Conservation (phyloP, 2,329 filamentous ascomycete genomes). For the Clarireedia hainanense region DNA sequence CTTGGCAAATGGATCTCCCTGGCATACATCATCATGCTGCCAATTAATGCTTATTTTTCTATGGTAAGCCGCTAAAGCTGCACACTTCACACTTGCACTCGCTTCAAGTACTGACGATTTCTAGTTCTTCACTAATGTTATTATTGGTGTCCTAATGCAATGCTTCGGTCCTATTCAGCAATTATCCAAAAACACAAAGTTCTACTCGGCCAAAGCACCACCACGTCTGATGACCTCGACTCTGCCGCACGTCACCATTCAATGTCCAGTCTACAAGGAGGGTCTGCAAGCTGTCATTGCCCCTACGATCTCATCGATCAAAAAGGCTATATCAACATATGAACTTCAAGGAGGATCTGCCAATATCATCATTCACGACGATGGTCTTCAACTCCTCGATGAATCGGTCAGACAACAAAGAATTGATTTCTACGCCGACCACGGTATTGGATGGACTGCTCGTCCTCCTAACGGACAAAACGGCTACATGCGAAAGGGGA, state of each 20-base stretch:
- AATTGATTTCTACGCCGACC: constrained; percentile 61
- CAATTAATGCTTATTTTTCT: constrained; percentile 72
- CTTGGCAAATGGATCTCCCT: constrained; percentile 57
- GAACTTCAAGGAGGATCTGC: constrained; percentile 70
- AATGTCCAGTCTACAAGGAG: constrained; percentile 86
- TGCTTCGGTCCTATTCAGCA: constrained; percentile 69
- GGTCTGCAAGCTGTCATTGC: constrained; percentile 66
- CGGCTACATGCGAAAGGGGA: constrained; percentile 50
- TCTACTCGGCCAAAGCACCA: constrained; percentile 67
- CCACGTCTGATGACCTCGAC: constrained; percentile 47
- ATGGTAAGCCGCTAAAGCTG: constrained; percentile 31
- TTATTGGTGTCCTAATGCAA: constrained; percentile 67
- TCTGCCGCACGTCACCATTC: constrained; percentile 71
- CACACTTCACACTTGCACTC: not conserved
- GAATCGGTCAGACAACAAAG: constrained; percentile 54
- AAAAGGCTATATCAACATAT: constrained; percentile 69
- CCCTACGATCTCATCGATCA: constrained; percentile 70
- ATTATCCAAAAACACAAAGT: constrained; percentile 68
- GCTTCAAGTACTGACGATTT: not conserved
- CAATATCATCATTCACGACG: constrained; percentile 71
- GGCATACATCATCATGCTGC: constrained; percentile 56
- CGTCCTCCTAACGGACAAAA: constrained; percentile 56
- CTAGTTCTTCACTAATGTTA: constrained; percentile 66
- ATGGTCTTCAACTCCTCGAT: constrained; percentile 60
- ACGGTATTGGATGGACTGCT: constrained; percentile 64